phyloP scores from a whole-genome alignment of 768 basidiomycete species.

The Suillus hirtellus region DNA sequence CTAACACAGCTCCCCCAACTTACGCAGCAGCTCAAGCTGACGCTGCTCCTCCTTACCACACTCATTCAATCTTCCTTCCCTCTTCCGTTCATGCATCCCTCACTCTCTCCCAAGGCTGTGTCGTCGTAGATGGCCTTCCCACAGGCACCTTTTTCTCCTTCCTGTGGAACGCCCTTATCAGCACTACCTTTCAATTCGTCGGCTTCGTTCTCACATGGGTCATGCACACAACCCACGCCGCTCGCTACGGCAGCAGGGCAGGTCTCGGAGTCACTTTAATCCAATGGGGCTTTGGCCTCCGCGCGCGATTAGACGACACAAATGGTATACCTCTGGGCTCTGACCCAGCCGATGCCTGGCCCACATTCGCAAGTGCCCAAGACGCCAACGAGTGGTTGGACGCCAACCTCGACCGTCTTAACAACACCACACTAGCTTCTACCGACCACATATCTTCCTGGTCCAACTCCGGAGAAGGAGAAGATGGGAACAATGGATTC shows the following conservation, averaged over 20 bases:
- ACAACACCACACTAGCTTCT: conserved; percentile 26
- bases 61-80: conserved; percentile 94
- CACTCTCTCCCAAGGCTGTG: conserved; percentile 52
- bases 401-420: conserved; percentile 21
- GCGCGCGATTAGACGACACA: conserved; percentile 49
- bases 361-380: conserved; percentile 45
- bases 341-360: conserved; percentile 31
- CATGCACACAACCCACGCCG: conserved; percentile 90
- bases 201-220: conserved; percentile 93
- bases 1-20: conserved; percentile 86
- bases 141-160: conserved; percentile 83
- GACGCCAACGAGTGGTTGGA: conserved; percentile 48
- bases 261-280: conserved; percentile 96
- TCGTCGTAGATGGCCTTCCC: conserved; percentile 88
- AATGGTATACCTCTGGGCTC: conserved; percentile 36
- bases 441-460: conserved; percentile 25
- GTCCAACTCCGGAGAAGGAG: conserved; percentile 35
- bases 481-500: conserved; percentile 20
- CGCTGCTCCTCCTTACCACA: conserved; percentile 97
- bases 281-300: conserved; percentile 87
- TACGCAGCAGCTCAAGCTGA: conserved; percentile 92
- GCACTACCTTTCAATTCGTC: conserved; percentile 96
- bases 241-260: conserved; percentile 88
- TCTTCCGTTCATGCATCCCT: conserved; percentile 48
- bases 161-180: conserved; percentile 91